Base-by-base conservation (phyloP, 345 rosid species). In the Camelina laxa region DNA sequence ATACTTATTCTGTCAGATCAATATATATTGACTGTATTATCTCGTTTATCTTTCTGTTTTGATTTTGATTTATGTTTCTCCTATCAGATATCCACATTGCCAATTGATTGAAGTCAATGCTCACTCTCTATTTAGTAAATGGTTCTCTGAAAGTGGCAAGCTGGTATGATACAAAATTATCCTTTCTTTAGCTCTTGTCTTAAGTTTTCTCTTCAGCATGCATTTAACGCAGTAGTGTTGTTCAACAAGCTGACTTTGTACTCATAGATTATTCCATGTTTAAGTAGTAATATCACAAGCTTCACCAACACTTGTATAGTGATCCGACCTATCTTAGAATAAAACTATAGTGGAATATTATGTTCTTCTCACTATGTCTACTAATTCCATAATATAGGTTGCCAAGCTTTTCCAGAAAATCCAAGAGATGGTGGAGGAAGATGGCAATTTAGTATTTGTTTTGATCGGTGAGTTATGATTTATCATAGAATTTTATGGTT, bases 391-490 rank as follows among this genome's bases (percentile, higher is more conserved):
- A 81, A 60, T 74, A 70, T 73, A 95, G 97, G 99, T 95, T 49
- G 97, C 99, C 56, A 90, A 87, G 87, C 98, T 95, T 78, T 95
- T 95, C 80, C 96, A 90, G 58, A 95, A 95, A 75, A 95, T 95
- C 77, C 99, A 95, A 87, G 99, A 95, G 81, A 92, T 95, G 99
- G 90, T 89, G 58, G 99, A 95, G 87, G 99, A 95, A 87, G 97
- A 95, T 78, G 88, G 83, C 90, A 92, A 86, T 84, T 87, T 95
- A 81, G 96, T 95, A 80, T 90, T 92, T 89, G 98, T 95, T 83
- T 82, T 95, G 85, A 92, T 95, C 73, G 99, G 99, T 95, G 88
- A 89, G 99, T 74, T 50, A 72, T 75, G 60, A 69, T 75, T 60
- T 54, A 4, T 21, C 42, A 21, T 14, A 20, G 2, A 41, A 16